A percentile compares a stretch with the other conserved stretches of the same genome.
Evolutionary conservation across 805 yeast species (phyloP).

Genomic region (Suhomyces pyralidae): DNA sequence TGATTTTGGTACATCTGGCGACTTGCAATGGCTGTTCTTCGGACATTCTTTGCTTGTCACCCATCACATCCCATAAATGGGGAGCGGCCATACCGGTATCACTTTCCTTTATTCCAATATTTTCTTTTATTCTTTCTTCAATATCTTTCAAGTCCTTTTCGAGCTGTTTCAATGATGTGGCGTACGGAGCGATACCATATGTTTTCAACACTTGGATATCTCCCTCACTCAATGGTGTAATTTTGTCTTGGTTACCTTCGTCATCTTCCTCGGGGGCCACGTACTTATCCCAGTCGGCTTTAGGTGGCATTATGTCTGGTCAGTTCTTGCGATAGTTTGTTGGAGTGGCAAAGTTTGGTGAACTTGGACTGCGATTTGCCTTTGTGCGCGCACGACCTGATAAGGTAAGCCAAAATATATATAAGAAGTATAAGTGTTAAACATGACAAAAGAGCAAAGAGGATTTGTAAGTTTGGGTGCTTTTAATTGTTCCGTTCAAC

Average conservation of each 20-base stretch:
- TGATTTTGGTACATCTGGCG: conserved; percentile 97
- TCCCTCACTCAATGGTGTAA: conserved; percentile 87
- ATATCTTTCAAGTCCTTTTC: conserved; percentile 84
- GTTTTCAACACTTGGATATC: conserved; percentile 97
- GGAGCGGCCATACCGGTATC: conserved; percentile 98
- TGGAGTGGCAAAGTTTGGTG: neutral
- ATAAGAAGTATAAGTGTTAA: no score
- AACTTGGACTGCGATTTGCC: conserved; percentile 1
- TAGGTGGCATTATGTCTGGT: conserved; percentile 74
- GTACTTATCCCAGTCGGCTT: conserved; percentile 98
- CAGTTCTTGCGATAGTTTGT: neutral
- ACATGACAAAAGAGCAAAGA: no score
- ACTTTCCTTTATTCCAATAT: conserved; percentile 89
- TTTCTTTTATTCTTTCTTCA: conserved; percentile 87
- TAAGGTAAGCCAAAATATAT: neutral
- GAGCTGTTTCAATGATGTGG: conserved; percentile 69
- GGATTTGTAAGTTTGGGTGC: no score
- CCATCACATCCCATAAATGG: conserved; percentile 95
- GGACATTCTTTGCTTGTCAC: conserved; percentile 88
- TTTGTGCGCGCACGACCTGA: conserved; percentile 2
- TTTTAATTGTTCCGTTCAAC: no score
- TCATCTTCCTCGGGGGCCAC: conserved; percentile 79
- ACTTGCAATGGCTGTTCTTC: conserved; percentile 97
- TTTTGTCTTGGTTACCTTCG: conserved; percentile 63
- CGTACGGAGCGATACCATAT: conserved; percentile 97